Conservation (phyloP, 495 filamentous ascomycete genomes). For the Bathelium albidoporum region DNA sequence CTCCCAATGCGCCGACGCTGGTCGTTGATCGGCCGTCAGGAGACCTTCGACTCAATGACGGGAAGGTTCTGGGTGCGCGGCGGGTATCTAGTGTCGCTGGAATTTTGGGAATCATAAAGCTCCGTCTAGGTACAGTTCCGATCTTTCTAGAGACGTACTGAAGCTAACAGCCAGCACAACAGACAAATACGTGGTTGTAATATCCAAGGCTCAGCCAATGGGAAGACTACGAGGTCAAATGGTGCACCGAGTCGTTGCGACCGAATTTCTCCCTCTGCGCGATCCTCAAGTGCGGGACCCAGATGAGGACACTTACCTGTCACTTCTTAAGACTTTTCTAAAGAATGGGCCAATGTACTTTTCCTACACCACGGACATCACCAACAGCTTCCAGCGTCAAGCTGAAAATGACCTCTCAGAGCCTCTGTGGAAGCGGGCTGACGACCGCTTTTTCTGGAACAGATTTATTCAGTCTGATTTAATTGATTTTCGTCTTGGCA, state of each 20-base stretch:
- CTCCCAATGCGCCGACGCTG: constrained; percentile 74
- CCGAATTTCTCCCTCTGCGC: constrained; percentile 87
- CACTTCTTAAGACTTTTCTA: constrained; percentile 64
- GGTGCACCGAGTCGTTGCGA: constrained; percentile 82
- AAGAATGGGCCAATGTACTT: constrained; percentile 91
- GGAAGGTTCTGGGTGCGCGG: constrained; percentile 60
- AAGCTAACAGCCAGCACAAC: constrained; percentile 14
- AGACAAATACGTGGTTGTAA: constrained; percentile 97
- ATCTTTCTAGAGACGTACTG: background rate
- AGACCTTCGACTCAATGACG: constrained; percentile 75
- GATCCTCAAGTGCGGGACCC: constrained; percentile 82
- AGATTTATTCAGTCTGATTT: constrained; percentile 81
- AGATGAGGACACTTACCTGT: constrained; percentile 85
- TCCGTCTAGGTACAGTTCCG: constrained; percentile 63
- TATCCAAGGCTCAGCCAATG: constrained; percentile 87
- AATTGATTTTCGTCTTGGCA: constrained; percentile 64
- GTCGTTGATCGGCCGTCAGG: constrained; percentile 88
- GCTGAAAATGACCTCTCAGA: constrained; percentile 53
- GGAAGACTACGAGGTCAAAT: constrained; percentile 85
- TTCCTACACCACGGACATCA: constrained; percentile 90
- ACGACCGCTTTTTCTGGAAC: constrained; percentile 99
- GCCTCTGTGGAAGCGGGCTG: constrained; percentile 84
- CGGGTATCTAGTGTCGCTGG: constrained; percentile 88
- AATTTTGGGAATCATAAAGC: constrained; percentile 80
- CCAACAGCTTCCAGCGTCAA: constrained; percentile 90